These are phyloP conservation scores for Chimonanthus praecox DNA, from an alignment of 164 flowering plant species.

Conservation along the genomic window DNA sequence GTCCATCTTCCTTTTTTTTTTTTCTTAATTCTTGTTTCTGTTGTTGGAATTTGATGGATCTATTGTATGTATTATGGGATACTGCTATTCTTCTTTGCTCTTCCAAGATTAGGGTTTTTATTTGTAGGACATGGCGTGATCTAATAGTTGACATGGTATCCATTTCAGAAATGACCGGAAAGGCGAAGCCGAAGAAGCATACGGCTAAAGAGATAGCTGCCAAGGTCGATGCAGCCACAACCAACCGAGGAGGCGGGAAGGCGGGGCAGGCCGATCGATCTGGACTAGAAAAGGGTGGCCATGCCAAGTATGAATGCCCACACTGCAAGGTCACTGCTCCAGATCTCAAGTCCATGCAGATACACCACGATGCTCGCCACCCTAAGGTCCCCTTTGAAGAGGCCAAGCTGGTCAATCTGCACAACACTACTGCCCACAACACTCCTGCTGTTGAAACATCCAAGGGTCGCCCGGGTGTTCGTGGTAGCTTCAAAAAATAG, in stretches of 20 bases:
- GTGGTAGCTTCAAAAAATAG: slow-evolving; percentile 30
- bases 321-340: slow-evolving; percentile 60
- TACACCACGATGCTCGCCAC: slow-evolving; percentile 59
- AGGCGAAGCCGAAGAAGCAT: slow-evolving; percentile 75
- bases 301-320: slow-evolving; percentile 59
- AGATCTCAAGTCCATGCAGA: slow-evolving; percentile 55
- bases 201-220: slow-evolving; percentile 42
- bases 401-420: slow-evolving; percentile 43
- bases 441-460: slow-evolving; percentile 15
- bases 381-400: slow-evolving; percentile 65
- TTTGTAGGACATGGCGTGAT: too few relatives aligned
- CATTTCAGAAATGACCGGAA: slow-evolving; percentile 47
- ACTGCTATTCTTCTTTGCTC: too few relatives aligned
- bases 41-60: too few relatives aligned
- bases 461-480: slow-evolving; percentile 44
- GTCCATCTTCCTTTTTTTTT: too few relatives aligned
- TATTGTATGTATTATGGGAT: too few relatives aligned
- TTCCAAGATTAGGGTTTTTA: too few relatives aligned
- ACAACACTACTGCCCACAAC: slow-evolving; percentile 30
- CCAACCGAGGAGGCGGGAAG: slow-evolving; percentile 68
- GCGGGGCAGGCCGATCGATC: slow-evolving; percentile 46
- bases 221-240: slow-evolving; percentile 55
- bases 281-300: slow-evolving; percentile 50
- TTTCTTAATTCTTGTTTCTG: too few relatives aligned
- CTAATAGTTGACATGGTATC: too few relatives aligned